Conservation (phyloP, 306 rosid species). For the Rosa lucieae region DNA sequence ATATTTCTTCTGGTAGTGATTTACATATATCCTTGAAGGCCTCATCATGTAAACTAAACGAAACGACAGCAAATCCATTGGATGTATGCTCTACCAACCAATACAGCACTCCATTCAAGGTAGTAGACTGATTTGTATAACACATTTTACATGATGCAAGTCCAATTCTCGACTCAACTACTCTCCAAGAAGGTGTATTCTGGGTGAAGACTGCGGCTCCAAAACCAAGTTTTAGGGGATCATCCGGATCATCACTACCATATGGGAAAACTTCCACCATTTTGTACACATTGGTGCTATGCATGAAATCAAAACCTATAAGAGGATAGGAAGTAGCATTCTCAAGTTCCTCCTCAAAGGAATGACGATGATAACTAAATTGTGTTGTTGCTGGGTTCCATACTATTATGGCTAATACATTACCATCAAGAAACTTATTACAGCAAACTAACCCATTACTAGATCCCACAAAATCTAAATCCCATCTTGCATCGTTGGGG, state of each 20-base stretch:
- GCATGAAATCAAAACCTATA: background rate
- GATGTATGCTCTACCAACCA: background rate
- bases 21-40: background rate
- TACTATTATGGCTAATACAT: background rate
- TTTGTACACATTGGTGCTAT: background rate
- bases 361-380: background rate
- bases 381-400: background rate
- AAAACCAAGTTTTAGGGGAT: background rate
- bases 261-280: background rate
- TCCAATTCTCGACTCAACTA: background rate
- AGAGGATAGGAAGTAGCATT: background rate
- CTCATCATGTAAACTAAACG: background rate
- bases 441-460: background rate
- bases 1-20: background rate
- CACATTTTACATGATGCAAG: background rate
- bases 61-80: background rate
- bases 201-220: background rate
- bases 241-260: background rate
- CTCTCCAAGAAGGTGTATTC: background rate
- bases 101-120: background rate
- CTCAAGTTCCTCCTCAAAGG: background rate
- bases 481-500: background rate
- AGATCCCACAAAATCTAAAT: background rate
- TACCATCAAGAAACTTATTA: background rate
- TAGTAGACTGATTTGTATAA: background rate